phyloP scores from a whole-genome alignment of 805 yeast species.

The Ogataea salicorniae region DNA sequence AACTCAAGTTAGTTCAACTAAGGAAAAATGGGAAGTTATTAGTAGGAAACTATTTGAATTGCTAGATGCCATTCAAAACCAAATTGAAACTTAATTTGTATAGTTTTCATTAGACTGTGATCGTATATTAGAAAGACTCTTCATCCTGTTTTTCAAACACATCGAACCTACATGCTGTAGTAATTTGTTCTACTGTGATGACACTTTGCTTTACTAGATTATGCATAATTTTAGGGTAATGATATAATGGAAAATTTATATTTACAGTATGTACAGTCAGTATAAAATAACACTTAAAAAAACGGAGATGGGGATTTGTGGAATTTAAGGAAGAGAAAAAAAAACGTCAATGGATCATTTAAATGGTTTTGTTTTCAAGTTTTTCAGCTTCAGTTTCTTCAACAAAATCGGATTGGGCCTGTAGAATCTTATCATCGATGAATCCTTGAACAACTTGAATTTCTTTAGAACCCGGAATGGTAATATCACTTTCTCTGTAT shows the following conservation, averaged over 20 bases:
- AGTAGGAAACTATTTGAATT: conserved; percentile 13
- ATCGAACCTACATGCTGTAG: no score
- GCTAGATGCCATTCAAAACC: conserved; percentile 6
- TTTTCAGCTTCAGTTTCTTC: conserved; percentile 4
- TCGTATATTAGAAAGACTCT: background rate
- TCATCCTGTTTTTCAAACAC: no score
- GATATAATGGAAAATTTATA: background rate
- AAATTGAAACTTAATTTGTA: conserved; percentile 2
- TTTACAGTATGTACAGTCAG: background rate
- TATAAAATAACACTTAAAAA: no score
- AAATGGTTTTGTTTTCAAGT: conserved; percentile 1
- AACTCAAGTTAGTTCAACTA: conserved; percentile 15
- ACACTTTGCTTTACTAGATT: no score
- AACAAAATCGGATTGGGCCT: conserved; percentile 15
- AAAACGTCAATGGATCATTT: background rate
- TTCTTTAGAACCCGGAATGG: conserved; percentile 32
- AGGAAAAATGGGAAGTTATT: conserved; percentile 22
- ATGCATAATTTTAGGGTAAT: no score
- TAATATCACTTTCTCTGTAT: conserved; percentile 29
- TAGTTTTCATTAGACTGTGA: background rate
- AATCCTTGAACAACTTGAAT: conserved; percentile 32
- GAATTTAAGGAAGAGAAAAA: background rate
- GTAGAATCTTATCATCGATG: conserved; percentile 27
- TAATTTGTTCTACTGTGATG: no score
- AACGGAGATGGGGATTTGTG: background rate